A percentile compares a stretch with the other conserved stretches of the same genome.
These are phyloP conservation scores for Picochlorum sp. DNA, from an alignment of 139 green algal genomes.

Conservation along the genomic window DNA sequence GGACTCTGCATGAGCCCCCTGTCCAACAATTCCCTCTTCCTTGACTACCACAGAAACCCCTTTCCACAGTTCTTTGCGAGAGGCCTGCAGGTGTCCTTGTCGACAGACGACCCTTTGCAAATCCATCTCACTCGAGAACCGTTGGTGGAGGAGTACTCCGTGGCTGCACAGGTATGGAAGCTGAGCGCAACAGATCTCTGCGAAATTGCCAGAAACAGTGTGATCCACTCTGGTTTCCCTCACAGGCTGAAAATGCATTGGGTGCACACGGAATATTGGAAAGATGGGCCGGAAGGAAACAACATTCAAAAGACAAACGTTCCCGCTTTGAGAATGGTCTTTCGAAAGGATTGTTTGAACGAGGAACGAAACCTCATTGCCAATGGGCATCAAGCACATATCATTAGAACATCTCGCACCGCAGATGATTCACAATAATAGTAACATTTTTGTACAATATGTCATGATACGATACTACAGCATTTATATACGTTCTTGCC, in stretches of 20 bases:
- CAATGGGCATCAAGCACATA: conserved; percentile 20
- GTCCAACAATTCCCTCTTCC: conserved; percentile 98
- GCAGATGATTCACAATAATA: conserved; percentile 6
- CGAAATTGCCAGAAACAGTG: conserved; percentile 92
- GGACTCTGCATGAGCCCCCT: conserved; percentile 92
- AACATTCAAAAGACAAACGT: conserved; percentile 99
- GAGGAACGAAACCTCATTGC: conserved; percentile 40
- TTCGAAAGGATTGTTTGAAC: conserved; percentile 49
- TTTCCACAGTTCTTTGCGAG: conserved; percentile 96
- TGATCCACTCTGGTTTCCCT: conserved; percentile 92
- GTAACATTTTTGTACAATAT: background rate
- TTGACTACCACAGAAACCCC: conserved; percentile 99
- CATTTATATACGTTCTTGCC: conserved; percentile 21
- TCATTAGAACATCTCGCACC: conserved; percentile 15
- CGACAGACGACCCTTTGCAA: conserved; percentile 57
- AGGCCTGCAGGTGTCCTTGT: conserved; percentile 60
- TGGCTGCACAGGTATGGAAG: conserved; percentile 95
- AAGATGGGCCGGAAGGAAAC: conserved; percentile 81
- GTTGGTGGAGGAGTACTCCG: conserved; percentile 97
- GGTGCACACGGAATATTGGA: conserved; percentile 74
- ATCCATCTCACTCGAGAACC: conserved; percentile 96
- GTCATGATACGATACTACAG: background rate
- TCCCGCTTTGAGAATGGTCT: conserved; percentile 88
- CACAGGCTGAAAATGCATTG: conserved; percentile 72
- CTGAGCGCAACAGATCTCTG: conserved; percentile 88